Evolutionary conservation across 2,329 filamentous ascomycete genomes (phyloP).

Genomic region (Scolecobasidium constrictum): DNA sequence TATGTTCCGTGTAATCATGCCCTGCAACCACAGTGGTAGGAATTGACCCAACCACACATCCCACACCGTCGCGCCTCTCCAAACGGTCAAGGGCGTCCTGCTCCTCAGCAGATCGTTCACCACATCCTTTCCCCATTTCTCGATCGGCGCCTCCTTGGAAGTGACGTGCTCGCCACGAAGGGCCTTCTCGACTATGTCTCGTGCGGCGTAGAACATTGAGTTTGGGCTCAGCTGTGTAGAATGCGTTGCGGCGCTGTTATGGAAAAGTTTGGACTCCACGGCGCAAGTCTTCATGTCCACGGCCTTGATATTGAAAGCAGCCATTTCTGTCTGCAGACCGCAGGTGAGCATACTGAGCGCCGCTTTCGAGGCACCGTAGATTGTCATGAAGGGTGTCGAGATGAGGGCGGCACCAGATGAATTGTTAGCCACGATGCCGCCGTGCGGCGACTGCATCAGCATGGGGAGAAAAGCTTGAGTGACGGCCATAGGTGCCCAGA

Average conservation of each 20-base stretch:
- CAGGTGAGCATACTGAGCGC: slow-evolving; percentile 21
- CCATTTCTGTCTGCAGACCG: slow-evolving; percentile 16
- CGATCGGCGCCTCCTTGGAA: slow-evolving; percentile 38
- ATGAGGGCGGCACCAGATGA: slow-evolving; percentile 22
- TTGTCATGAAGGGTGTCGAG: slow-evolving; percentile 20
- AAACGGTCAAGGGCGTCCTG: slow-evolving; percentile 35
- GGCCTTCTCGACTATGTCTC: slow-evolving; percentile 5
- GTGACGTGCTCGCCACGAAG: slow-evolving; percentile 38
- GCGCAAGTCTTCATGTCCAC: slow-evolving; percentile 15
- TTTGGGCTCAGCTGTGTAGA: neutral
- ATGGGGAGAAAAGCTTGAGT: slow-evolving; percentile 22
- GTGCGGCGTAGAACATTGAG: slow-evolving; percentile 9
- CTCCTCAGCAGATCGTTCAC: slow-evolving; percentile 39
- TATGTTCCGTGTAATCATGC: too few species aligned
- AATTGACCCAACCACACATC: slow-evolving; percentile 38
- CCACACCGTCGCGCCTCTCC: slow-evolving; percentile 42
- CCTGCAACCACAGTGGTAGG: slow-evolving; percentile 26
- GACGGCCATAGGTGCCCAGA: slow-evolving; percentile 23
- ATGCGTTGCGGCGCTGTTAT: neutral
- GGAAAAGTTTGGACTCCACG: slow-evolving; percentile 10
- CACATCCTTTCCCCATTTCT: slow-evolving; percentile 44
- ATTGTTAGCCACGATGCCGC: slow-evolving; percentile 28
- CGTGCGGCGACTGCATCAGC: slow-evolving; percentile 20
- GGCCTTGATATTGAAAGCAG: slow-evolving; percentile 16
- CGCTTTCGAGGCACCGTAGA: too few species aligned